Conservation (phyloP, 148 eudicot species). For the Tetragonia tetragonoides region DNA sequence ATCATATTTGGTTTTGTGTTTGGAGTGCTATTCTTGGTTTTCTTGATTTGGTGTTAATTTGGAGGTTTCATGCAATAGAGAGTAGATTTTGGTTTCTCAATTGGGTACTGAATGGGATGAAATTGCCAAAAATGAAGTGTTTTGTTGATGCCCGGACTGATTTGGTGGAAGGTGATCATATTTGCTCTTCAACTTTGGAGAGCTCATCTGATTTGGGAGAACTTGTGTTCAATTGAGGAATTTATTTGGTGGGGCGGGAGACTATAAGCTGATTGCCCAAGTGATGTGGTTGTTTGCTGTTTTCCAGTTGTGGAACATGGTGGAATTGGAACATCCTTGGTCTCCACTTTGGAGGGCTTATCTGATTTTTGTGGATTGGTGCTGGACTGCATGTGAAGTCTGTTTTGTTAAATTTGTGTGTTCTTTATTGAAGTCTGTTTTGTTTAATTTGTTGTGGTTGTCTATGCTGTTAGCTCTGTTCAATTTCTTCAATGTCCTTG, state of each 20-base stretch:
- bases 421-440: no score
- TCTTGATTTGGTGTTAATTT: background rate
- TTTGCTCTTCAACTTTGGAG: background rate
- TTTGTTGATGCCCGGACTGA: background rate
- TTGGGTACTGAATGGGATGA: background rate
- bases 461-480: no score
- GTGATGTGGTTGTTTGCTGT: background rate
- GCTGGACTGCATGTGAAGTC: background rate
- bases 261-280: background rate
- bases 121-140: background rate
- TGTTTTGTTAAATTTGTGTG: no score
- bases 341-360: background rate
- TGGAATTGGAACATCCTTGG: background rate
- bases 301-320: background rate
- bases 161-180: constrained; percentile 12
- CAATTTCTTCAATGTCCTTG: no score
- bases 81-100: background rate
- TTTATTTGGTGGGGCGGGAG: background rate
- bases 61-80: background rate
- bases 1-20: background rate
- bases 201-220: background rate
- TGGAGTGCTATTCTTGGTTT: background rate
- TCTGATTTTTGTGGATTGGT: background rate
- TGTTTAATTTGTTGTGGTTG: no score
- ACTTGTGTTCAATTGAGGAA: background rate